Evolutionary conservation across 257 asterid genomes (phyloP), one percentile per base, ranked within the genome.

Genomic region (Eustoma russellianum): DNA sequence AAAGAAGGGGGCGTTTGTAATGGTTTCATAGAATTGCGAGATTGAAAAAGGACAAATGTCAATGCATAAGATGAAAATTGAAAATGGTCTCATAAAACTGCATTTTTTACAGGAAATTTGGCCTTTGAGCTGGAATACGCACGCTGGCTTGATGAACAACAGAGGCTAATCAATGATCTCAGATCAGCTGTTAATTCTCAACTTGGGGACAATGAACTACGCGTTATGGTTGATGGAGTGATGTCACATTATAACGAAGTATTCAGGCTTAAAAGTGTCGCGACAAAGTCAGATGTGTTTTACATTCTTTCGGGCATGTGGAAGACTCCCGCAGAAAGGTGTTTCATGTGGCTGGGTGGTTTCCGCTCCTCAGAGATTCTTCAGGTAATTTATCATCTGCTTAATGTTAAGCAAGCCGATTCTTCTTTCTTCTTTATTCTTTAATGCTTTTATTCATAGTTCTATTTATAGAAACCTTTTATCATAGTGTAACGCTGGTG

Each of bases 301-400:
- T 93, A 92, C 80, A 74, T 88, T 81, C 86, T 92, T 18, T 85
- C 94, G 1, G 99, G 99, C 52, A 83, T 88, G 95, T 92, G 97
- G 98, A 80, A 82, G 65, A 77, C 93, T 56, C 97, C 95, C 0
- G 87, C 83, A 0, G 98, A 92, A 48, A 74, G 98, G 64, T 88
- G 98, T 66, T 88, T 88, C 77, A 83, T 92, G 91, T 92, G 99
- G 99, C 70, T 92, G 58, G 99, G 99, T 10, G 99, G 99, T 16
- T 88, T 88, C 57, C 93, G 95, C 34, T 80, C 85, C 28, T 92
- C 97, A 0, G 97, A 87, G 61, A 64, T 91, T 62, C 96, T 91
- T 65, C 87, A 87, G 93, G 98, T 30, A 0, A 5, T 30, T n/a
- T 35, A 28, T 33, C 45, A 35, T 7, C 34, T 43, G 5, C 40